Conservation (phyloP, 2,329 filamentous ascomycete species). For the Chaetomiaceae sp. region DNA sequence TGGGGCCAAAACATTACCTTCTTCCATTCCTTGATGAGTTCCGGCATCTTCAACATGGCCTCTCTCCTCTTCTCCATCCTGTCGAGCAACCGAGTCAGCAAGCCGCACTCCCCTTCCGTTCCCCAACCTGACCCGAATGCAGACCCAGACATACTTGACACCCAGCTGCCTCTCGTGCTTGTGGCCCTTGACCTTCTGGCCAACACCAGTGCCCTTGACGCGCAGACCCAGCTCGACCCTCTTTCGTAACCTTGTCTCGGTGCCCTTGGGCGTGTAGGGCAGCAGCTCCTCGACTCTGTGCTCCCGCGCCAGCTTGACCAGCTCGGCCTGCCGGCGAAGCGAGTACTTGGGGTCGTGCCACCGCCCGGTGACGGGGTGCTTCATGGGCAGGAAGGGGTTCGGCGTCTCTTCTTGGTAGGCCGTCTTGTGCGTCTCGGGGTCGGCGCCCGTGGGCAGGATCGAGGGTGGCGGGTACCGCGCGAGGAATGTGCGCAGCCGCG, state of each 20-base stretch:
- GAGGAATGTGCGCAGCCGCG: slow-evolving; percentile 79
- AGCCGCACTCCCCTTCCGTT: neutral
- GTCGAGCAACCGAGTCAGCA: slow-evolving; percentile 31
- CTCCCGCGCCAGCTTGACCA: slow-evolving; percentile 77
- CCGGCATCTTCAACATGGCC: slow-evolving; percentile 93
- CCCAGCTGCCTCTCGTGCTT: slow-evolving; percentile 84
- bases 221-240: slow-evolving; percentile 74
- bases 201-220: slow-evolving; percentile 89
- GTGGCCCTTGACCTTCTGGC: slow-evolving; percentile 93
- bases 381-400: slow-evolving; percentile 79
- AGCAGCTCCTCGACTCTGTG: slow-evolving; percentile 78
- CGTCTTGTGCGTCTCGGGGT: slow-evolving; percentile 38
- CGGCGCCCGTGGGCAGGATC: slow-evolving; percentile 46
- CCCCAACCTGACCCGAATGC: neutral
- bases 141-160: slow-evolving; percentile 52
- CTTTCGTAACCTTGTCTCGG: slow-evolving; percentile 63
- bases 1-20: slow-evolving; percentile 56
- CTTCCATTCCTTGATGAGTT: slow-evolving; percentile 89
- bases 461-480: slow-evolving; percentile 76
- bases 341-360: slow-evolving; percentile 84
- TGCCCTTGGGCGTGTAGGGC: slow-evolving; percentile 71
- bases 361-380: slow-evolving; percentile 71
- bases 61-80: slow-evolving; percentile 83
- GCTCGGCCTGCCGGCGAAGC: slow-evolving; percentile 79
- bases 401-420: slow-evolving; percentile 53